These are phyloP conservation scores for Hyaloperonospora brassicae DNA, from an alignment of 352 stramenopile genomes.

Conservation along the genomic window DNA sequence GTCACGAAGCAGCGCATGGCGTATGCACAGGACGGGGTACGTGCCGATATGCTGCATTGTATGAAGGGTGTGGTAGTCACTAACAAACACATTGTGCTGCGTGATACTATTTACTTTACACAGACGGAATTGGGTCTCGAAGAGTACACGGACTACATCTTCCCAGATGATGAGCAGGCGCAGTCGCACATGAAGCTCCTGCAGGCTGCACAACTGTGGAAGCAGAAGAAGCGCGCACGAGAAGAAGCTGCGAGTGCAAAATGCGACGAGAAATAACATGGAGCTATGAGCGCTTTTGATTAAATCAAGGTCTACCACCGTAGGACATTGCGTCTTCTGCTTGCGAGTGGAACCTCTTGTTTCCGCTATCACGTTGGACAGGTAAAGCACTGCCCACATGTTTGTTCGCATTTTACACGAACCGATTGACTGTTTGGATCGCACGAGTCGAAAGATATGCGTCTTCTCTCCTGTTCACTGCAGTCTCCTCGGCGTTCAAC, in stretches of 20 bases:
- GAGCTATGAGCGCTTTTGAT: neutral
- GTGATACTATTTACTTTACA: neutral
- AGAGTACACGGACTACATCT: constrained; percentile 99
- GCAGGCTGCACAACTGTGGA: constrained; percentile 96
- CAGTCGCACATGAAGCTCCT: constrained; percentile 95
- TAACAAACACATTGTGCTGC: constrained; percentile 18
- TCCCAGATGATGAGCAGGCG: constrained; percentile 95
- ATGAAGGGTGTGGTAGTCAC: neutral
- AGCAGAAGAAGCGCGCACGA: constrained; percentile 74
- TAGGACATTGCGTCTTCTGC: constrained; percentile 11
- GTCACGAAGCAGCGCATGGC: constrained; percentile 96
- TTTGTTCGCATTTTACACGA: neutral
- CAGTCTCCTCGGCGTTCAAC: constrained; percentile 9
- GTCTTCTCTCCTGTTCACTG: constrained; percentile 15
- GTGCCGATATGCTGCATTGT: constrained; percentile 12
- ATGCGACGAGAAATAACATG: constrained; percentile 7
- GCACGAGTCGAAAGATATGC: constrained; percentile 4
- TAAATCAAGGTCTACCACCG: constrained; percentile 4
- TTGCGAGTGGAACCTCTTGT: constrained; percentile 16
- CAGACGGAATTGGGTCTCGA: constrained; percentile 89
- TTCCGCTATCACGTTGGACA: constrained; percentile 5
- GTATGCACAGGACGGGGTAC: constrained; percentile 84
- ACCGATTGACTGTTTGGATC: constrained; percentile 4
- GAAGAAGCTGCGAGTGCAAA: constrained; percentile 32
- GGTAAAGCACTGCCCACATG: neutral